Evolutionary conservation across 139 green algal genomes (phyloP).

Genomic region (Deuterostichococcus epilithicus): DNA sequence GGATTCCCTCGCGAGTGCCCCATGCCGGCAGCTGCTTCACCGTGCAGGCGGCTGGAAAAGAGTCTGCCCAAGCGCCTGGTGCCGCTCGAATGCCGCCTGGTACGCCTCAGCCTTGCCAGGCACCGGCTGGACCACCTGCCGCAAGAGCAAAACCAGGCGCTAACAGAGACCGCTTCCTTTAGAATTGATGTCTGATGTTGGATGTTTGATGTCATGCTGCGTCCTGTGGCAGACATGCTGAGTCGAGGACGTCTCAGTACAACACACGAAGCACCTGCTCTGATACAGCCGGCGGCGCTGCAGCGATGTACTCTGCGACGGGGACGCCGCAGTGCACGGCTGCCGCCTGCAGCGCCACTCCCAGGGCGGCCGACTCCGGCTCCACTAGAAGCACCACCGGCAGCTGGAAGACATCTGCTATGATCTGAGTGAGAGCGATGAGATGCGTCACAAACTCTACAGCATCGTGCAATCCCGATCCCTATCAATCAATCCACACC

Average conservation of each 20-base stretch:
- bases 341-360: constrained; percentile 80
- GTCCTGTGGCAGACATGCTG: not conserved
- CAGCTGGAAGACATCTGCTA: constrained; percentile 58
- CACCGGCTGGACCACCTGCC: constrained; percentile 39
- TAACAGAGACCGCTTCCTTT: not conserved
- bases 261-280: constrained; percentile 28
- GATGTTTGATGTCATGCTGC: not conserved
- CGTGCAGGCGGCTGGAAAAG: constrained; percentile 26
- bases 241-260: not conserved
- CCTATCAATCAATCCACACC: too few relatives aligned
- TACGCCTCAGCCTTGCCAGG: constrained; percentile 32
- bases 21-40: too few relatives aligned
- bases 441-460: too few relatives aligned
- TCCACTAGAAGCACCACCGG: constrained; percentile 59
- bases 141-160: not conserved
- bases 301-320: constrained; percentile 54
- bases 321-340: constrained; percentile 43
- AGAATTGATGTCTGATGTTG: not conserved
- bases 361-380: constrained; percentile 76
- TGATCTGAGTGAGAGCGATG: constrained; percentile 36
- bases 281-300: constrained; percentile 41
- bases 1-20: too few relatives aligned
- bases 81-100: constrained; percentile 41
- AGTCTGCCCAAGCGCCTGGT: constrained; percentile 14
- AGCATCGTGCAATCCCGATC: too few relatives aligned